These are phyloP conservation scores for Bipolaris cookei DNA, from an alignment of 2,329 filamentous ascomycete genomes.

Conservation along the genomic window DNA sequence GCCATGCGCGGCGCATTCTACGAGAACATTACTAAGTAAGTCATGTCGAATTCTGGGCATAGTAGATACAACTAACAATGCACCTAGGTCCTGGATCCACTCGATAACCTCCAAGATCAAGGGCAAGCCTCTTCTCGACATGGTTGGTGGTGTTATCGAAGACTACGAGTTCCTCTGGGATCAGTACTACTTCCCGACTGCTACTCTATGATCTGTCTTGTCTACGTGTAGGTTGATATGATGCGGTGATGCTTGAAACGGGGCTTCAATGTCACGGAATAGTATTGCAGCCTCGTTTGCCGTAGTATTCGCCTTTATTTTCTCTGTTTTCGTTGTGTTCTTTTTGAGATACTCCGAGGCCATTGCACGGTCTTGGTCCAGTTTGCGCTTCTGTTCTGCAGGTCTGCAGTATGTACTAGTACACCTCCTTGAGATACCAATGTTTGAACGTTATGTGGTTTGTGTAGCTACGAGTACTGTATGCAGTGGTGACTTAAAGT, in stretches of 20 bases:
- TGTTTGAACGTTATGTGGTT: slow-evolving; percentile 1
- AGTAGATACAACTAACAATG: slow-evolving; percentile 23
- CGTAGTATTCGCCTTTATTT: background rate
- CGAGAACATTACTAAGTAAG: slow-evolving; percentile 79
- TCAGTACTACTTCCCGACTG: slow-evolving; percentile 88
- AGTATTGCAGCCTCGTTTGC: background rate
- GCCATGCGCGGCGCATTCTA: slow-evolving; percentile 96
- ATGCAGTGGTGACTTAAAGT: background rate
- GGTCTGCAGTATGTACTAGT: slow-evolving; percentile 13
- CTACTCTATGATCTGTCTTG: slow-evolving; percentile 55
- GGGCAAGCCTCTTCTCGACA: slow-evolving; percentile 75
- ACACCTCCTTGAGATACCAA: slow-evolving; percentile 32
- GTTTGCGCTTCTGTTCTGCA: background rate
- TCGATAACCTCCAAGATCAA: slow-evolving; percentile 73
- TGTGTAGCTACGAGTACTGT: background rate
- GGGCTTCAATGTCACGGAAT: background rate
- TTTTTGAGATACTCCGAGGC: background rate
- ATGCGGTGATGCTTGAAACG: slow-evolving; percentile 3
- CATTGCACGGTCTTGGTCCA: slow-evolving; percentile 4
- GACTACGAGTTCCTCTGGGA: slow-evolving; percentile 99
- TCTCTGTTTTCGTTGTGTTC: background rate
- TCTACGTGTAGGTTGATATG: background rate
- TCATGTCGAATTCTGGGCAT: slow-evolving; percentile 1
- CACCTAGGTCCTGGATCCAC: slow-evolving; percentile 64
- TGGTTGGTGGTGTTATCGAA: slow-evolving; percentile 85